phyloP scores from a whole-genome alignment of 768 basidiomycete species.

The Phylloporus rhodoxanthus region DNA sequence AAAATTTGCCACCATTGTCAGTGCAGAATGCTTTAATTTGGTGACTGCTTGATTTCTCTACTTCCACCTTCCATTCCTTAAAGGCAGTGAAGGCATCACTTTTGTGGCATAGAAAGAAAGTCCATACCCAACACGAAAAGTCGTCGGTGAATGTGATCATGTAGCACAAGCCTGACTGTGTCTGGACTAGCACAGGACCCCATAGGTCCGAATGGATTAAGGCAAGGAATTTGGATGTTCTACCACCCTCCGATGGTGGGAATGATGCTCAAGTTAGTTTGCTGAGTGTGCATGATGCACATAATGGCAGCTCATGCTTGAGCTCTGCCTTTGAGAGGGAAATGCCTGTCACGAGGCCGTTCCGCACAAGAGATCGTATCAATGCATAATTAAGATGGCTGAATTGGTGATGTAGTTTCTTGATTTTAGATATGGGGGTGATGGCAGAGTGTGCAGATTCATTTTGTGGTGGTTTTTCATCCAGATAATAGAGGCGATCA shows the following conservation, averaged over 20 bases:
- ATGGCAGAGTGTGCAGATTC: neutral
- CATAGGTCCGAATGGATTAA: neutral
- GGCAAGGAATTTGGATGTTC: neutral
- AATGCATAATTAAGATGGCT: neutral
- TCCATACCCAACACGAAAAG: neutral
- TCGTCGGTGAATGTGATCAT: neutral
- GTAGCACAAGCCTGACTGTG: neutral
- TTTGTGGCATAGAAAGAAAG: neutral
- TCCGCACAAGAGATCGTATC: neutral
- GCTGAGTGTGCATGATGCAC: neutral
- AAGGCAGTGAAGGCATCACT: neutral
- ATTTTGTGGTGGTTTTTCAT: neutral
- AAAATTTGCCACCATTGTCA: neutral
- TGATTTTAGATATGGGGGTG: neutral
- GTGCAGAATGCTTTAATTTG: neutral
- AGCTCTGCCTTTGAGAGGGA: neutral
- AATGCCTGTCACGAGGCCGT: neutral
- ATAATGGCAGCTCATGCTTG: neutral
- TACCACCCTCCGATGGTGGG: neutral
- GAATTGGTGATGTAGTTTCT: neutral
- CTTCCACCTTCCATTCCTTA: neutral
- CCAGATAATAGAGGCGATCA: neutral
- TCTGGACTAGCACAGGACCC: neutral
- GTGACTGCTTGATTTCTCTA: neutral
- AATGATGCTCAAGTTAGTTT: neutral